These are phyloP conservation scores for Fraxinus paxiana DNA, from an alignment of 305 asterid genomes.

Conservation along the genomic window DNA sequence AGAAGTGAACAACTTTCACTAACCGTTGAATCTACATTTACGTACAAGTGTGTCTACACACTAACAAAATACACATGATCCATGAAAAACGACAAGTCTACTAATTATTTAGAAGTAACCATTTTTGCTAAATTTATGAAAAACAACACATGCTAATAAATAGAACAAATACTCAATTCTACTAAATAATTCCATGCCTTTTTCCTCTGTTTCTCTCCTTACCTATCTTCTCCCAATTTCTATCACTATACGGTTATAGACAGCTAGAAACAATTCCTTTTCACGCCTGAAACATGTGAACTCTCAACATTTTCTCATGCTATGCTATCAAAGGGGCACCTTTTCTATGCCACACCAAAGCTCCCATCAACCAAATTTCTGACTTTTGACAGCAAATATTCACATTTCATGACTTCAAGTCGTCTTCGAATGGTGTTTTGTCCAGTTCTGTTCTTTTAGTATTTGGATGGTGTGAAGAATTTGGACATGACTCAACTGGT, in stretches of 20 bases:
- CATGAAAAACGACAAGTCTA: not conserved
- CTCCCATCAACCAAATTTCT: conserved; percentile 38
- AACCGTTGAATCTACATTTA: not conserved
- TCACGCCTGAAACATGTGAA: conserved; percentile 6
- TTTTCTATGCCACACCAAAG: conserved; percentile 29
- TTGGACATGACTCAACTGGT: conserved; percentile 43
- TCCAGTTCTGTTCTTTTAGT: conserved; percentile 52
- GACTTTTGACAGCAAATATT: conserved; percentile 16
- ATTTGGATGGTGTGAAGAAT: conserved; percentile 34
- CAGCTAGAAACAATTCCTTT: conserved; percentile 39
- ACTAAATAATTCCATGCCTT: not conserved
- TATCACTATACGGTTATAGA: conserved; percentile 25
- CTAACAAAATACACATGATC: not conserved
- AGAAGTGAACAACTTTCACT: not conserved
- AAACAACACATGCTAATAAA: conserved; percentile 13
- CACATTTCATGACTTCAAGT: not conserved
- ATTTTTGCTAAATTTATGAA: not conserved
- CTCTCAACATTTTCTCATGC: conserved; percentile 18
- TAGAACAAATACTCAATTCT: conserved; percentile 9
- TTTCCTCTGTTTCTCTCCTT: not conserved
- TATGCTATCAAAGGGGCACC: not conserved
- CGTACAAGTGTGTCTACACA: not conserved
- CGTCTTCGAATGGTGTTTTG: not conserved
- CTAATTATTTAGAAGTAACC: not conserved
- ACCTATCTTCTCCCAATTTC: conserved; percentile 9